A percentile compares a stretch with the other conserved stretches of the same genome.
Conservation (phyloP, 495 filamentous ascomycete genomes). For the Annulohypoxylon nitens region DNA sequence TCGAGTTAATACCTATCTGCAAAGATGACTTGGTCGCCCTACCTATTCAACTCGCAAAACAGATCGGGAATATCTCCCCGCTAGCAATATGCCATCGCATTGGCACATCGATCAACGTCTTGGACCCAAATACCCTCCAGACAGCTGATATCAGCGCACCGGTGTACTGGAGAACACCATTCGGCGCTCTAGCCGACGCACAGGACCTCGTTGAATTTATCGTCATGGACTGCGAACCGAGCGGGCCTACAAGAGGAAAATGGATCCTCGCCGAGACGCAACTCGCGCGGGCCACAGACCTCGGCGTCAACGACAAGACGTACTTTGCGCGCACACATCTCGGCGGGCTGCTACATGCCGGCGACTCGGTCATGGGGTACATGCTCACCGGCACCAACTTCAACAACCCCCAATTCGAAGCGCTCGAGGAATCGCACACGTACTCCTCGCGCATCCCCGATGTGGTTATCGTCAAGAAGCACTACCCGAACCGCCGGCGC, state of each 20-base stretch:
- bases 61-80: constrained; percentile 87
- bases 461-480: constrained; percentile 95
- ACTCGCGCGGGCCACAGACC: constrained; percentile 86
- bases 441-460: constrained; percentile 86
- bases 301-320: constrained; percentile 86
- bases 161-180: constrained; percentile 90
- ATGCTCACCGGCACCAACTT: constrained; percentile 88
- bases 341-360: constrained; percentile 85
- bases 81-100: constrained; percentile 87
- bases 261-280: constrained; percentile 87
- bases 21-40: constrained; percentile 95
- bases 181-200: constrained; percentile 84
- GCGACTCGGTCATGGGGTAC: constrained; percentile 94
- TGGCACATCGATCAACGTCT: constrained; percentile 87
- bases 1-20: constrained; percentile 91
- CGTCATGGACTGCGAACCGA: constrained; percentile 91
- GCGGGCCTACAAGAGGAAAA: constrained; percentile 77
- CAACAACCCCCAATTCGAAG: constrained; percentile 88
- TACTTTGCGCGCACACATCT: constrained; percentile 93
- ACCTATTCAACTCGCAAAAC: constrained; percentile 87
- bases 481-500: constrained; percentile 87
- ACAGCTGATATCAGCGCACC: constrained; percentile 83
- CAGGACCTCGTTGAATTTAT: constrained; percentile 91
- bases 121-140: constrained; percentile 93
- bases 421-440: constrained; percentile 75